Conservation (phyloP, 148 eudicot species). For the Rhododendron henanense region DNA sequence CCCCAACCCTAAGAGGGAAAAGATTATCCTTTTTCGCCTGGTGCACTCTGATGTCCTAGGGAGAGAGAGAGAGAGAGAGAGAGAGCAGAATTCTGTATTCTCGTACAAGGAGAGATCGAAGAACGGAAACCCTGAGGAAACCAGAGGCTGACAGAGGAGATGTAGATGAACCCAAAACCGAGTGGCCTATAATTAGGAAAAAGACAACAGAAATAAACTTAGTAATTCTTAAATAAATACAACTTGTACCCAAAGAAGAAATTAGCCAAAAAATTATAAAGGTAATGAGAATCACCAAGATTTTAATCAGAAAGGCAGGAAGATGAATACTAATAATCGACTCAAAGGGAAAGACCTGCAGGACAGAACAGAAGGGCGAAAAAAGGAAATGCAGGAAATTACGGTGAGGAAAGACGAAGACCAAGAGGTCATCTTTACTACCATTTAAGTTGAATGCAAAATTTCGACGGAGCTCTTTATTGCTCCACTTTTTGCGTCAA, state of each 20-base stretch:
- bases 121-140: not conserved
- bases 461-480: not conserved
- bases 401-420: not conserved
- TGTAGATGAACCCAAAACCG: not conserved
- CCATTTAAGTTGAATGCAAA: not conserved
- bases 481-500: slow-evolving; percentile 1
- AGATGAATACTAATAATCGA: not conserved
- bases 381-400: not conserved
- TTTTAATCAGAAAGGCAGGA: not conserved
- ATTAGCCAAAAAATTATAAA: not conserved
- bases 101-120: slow-evolving; percentile 3
- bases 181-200: not conserved
- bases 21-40: not conserved
- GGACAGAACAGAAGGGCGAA: not conserved
- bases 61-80: not conserved
- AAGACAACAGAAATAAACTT: not conserved
- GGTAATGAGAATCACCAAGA: not conserved
- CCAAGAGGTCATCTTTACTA: not conserved
- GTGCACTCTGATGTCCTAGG: not conserved
- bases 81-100: not conserved
- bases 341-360: not conserved
- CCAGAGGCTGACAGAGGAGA: slow-evolving; percentile 1
- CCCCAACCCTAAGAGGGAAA: not conserved
- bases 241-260: not conserved
- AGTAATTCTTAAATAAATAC: not conserved